Percentiles rank a stretch among this genome's conserved stretches.
Conservation (phyloP, 495 filamentous ascomycete species). For the Hyphodiscus hymeniophilus region DNA sequence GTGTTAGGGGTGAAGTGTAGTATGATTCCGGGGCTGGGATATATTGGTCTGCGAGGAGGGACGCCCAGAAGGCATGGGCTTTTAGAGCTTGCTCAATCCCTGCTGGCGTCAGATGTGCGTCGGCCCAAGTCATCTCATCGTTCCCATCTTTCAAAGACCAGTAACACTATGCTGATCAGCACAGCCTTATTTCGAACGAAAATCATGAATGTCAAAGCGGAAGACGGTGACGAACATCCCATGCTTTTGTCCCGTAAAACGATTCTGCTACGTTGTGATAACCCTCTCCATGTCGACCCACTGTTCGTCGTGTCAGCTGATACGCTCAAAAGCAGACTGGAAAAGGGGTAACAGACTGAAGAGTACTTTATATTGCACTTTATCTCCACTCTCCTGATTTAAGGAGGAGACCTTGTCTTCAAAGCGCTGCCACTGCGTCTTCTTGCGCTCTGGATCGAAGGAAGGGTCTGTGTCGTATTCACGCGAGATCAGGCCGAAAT, state of each 20-base stretch:
- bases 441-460: constrained; percentile 26
- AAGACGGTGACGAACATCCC: constrained; percentile 45
- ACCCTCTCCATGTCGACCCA: constrained; percentile 65
- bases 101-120: constrained; percentile 54
- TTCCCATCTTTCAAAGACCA: constrained; percentile 67
- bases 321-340: no score
- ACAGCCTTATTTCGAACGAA: no score
- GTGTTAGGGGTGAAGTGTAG: constrained; percentile 61
- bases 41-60: constrained; percentile 37
- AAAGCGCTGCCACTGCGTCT: constrained; percentile 63
- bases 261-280: constrained; percentile 58
- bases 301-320: neutral
- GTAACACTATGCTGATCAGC: constrained; percentile 54
- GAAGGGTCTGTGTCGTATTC: constrained; percentile 42
- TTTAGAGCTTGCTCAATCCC: constrained; percentile 55
- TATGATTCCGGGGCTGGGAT: constrained; percentile 58
- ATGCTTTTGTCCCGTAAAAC: constrained; percentile 58
- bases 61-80: constrained; percentile 57
- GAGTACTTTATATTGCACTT: constrained; percentile 58
- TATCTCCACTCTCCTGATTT: constrained; percentile 38
- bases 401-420: constrained; percentile 43
- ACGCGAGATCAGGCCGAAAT: constrained; percentile 60
- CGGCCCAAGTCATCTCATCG: constrained; percentile 54
- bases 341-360: constrained; percentile 30
- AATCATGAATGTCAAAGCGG: neutral